These are phyloP conservation scores for Suillus brevipes DNA, from an alignment of 768 basidiomycete genomes.

Conservation along the genomic window DNA sequence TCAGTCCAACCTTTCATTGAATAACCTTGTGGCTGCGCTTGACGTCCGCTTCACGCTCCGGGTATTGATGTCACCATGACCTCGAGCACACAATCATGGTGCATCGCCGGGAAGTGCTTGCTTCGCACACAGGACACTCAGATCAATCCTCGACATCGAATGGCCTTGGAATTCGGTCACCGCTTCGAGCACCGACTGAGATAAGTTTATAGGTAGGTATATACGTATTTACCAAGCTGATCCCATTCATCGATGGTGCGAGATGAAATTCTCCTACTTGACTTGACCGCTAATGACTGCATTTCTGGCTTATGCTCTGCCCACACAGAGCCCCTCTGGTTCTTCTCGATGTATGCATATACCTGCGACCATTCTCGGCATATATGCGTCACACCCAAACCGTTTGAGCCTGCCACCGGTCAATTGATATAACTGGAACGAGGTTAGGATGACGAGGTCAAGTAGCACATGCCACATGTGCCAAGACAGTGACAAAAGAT, in stretches of 20 bases:
- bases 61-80: neutral
- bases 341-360: constrained; percentile 24
- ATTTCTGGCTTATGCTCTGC: neutral
- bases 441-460: constrained; percentile 30
- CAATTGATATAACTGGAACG: constrained; percentile 33
- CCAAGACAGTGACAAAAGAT: no score
- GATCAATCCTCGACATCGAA: neutral
- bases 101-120: neutral
- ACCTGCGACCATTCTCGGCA: constrained; percentile 32
- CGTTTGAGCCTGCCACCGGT: constrained; percentile 19
- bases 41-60: neutral
- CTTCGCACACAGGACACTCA: neutral
- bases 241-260: neutral
- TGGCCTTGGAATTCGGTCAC: neutral
- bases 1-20: neutral
- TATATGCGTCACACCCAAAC: constrained; percentile 27
- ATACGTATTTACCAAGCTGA: neutral
- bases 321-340: constrained; percentile 12
- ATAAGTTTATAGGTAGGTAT: neutral
- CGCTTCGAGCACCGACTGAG: neutral
- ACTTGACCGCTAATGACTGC: neutral
- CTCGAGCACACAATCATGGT: neutral
- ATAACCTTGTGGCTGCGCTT: neutral
- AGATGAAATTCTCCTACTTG: neutral
- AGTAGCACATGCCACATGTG: no score